Conservation (phyloP, 768 basidiomycete genomes). For the Mycena polygramma region DNA sequence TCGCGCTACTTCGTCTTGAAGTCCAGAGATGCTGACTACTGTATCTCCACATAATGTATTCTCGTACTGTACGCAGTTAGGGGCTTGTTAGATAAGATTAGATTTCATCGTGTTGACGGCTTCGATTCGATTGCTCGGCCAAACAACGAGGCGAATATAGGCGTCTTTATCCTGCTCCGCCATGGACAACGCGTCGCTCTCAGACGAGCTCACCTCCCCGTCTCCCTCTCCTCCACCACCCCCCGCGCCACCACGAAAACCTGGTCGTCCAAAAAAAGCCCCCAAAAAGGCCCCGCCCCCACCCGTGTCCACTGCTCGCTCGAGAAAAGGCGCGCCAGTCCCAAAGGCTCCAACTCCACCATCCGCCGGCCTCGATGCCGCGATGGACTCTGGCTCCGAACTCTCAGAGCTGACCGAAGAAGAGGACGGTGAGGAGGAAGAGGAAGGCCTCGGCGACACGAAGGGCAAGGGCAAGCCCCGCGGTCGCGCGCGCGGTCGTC, state of each 20-base stretch:
- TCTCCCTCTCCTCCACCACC: constrained; percentile 28
- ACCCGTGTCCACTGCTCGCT: constrained; percentile 1
- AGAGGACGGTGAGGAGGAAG: constrained; percentile 56
- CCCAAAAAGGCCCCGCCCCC: constrained; percentile 31
- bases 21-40: too few species aligned
- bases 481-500: constrained; percentile 34
- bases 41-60: too few species aligned
- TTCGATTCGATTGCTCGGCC: neutral
- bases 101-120: neutral
- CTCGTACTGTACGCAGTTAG: too few species aligned
- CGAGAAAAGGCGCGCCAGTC: constrained; percentile 1
- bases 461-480: constrained; percentile 44
- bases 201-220: constrained; percentile 25
- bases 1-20: too few species aligned
- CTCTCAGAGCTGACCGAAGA: constrained; percentile 89
- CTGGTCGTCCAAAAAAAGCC: constrained; percentile 28
- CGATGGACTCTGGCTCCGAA: constrained; percentile 67
- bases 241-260: constrained; percentile 13
- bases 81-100: constrained; percentile 11
- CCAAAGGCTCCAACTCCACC: constrained; percentile 17
- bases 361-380: constrained; percentile 60
- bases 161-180: neutral
- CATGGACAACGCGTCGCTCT: constrained; percentile 33
- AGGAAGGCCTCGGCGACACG: constrained; percentile 43
- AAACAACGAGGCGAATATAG: too few species aligned